Percentiles rank a stretch among this genome's conserved stretches.
Evolutionary conservation across 1,284 basidiomycete genomes (phyloP).

Genomic region (Termitomyces sp.): DNA sequence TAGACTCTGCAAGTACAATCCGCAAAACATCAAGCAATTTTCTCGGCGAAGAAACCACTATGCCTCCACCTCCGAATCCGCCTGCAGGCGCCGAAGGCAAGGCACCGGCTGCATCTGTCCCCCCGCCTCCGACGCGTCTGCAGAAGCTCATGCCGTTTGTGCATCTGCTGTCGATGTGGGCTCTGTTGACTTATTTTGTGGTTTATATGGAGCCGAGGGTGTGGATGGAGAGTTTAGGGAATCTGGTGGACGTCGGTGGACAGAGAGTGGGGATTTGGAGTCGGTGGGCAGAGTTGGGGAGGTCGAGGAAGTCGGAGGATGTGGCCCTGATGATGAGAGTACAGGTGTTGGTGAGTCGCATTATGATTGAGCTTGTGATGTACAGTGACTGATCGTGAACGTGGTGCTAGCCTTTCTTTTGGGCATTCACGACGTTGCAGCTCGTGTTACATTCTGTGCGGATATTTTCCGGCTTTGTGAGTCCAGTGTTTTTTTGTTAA

Average conservation of each 20-base stretch:
- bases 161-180: constrained; percentile 60
- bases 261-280: constrained; percentile 35
- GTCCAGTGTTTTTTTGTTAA: constrained; percentile 24
- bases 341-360: constrained; percentile 35
- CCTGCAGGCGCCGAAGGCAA: constrained; percentile 1
- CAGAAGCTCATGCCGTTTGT: constrained; percentile 61
- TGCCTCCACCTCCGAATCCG: constrained; percentile 20
- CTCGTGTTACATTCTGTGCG: constrained; percentile 64
- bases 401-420: constrained; percentile 63
- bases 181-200: constrained; percentile 60
- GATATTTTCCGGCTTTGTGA: constrained; percentile 62
- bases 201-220: constrained; percentile 55
- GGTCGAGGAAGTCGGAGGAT: constrained; percentile 18
- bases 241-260: constrained; percentile 4
- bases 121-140: constrained; percentile 33
- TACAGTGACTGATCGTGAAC: not conserved
- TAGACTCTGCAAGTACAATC: constrained; percentile 39
- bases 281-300: constrained; percentile 53
- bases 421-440: constrained; percentile 69
- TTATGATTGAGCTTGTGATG: not conserved
- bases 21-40: constrained; percentile 40
- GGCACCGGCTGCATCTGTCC: not conserved
- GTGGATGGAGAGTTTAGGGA: constrained; percentile 20
- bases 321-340: constrained; percentile 21
- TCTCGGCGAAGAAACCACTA: constrained; percentile 51